Conservation (phyloP, 2,329 filamentous ascomycete species). For the Ceratocystis destructans region DNA sequence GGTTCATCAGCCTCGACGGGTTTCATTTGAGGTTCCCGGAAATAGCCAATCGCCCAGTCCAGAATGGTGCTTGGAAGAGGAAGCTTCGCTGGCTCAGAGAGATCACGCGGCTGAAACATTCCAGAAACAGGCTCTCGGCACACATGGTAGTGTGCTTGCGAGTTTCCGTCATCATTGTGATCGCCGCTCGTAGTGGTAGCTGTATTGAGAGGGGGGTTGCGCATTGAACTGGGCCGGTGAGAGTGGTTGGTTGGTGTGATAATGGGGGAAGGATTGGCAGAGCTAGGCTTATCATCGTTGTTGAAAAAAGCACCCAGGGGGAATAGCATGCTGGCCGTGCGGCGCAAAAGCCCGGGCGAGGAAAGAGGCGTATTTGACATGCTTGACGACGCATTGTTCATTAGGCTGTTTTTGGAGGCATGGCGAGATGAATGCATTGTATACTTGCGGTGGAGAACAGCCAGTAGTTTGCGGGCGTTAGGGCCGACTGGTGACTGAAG, state of each 20-base stretch:
- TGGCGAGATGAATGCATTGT: slow-evolving; percentile 30
- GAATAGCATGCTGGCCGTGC: slow-evolving; percentile 51
- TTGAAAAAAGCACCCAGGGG: slow-evolving; percentile 38
- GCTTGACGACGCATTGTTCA: slow-evolving; percentile 23
- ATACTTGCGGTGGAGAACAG: slow-evolving; percentile 50
- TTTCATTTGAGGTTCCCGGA: slow-evolving; percentile 97
- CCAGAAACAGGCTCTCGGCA: slow-evolving; percentile 69
- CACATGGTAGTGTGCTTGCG: slow-evolving; percentile 57
- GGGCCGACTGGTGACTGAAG: slow-evolving; percentile 62
- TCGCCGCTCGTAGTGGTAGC: slow-evolving; percentile 46
- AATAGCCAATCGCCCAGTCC: slow-evolving; percentile 95
- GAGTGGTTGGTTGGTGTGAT: slow-evolving; percentile 21
- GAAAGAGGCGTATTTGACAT: slow-evolving; percentile 31
- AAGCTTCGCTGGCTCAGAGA: slow-evolving; percentile 46
- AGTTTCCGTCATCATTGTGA: slow-evolving; percentile 54
- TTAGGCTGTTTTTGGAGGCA: slow-evolving; percentile 26
- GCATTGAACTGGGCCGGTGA: slow-evolving; percentile 24
- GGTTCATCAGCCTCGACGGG: slow-evolving; percentile 90
- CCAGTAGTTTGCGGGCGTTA: slow-evolving; percentile 57
- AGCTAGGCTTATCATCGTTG: slow-evolving; percentile 32
- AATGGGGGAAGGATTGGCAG: slow-evolving; percentile 24
- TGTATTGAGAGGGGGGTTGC: slow-evolving; percentile 9
- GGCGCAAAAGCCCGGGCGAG: slow-evolving; percentile 45
- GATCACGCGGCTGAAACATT: slow-evolving; percentile 51
- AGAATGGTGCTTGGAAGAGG: slow-evolving; percentile 75